Percentiles rank a stretch among this genome's conserved stretches.
Conservation (phyloP, 331 rosid species). For the Spiraea crenata region DNA sequence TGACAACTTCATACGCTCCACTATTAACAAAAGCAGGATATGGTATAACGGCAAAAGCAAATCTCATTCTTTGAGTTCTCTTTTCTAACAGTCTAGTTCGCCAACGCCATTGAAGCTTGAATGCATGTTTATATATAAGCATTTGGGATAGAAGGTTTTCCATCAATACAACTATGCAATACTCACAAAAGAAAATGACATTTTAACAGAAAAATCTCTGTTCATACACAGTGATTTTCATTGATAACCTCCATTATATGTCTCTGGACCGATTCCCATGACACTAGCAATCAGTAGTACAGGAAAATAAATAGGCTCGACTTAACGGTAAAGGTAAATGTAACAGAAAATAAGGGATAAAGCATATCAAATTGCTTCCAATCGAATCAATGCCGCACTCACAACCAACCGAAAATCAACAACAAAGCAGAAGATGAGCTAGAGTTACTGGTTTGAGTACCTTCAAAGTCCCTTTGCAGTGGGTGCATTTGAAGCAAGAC, state of each 20-base stretch:
- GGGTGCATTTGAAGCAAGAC: conserved; percentile 92
- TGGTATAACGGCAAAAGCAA: conserved; percentile 3
- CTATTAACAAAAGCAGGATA: conserved; percentile 16
- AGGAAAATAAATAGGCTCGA: not conserved
- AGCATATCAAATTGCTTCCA: not conserved
- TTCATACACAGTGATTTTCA: not conserved
- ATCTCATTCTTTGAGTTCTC: not conserved
- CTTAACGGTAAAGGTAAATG: not conserved
- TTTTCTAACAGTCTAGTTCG: not conserved
- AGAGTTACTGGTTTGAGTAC: conserved; percentile 22
- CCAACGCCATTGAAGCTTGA: not conserved
- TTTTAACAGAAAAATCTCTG: not conserved
- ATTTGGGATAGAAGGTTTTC: not conserved
- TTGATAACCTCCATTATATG: not conserved
- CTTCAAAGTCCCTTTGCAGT: conserved; percentile 96
- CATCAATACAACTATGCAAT: not conserved
- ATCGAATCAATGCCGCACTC: not conserved
- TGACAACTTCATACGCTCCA: conserved; percentile 14
- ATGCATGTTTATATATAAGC: not conserved
- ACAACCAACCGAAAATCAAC: not conserved
- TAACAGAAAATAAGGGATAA: not conserved
- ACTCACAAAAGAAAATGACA: not conserved
- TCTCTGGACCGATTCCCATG: not conserved
- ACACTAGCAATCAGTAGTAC: not conserved
- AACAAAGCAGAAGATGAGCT: conserved; percentile 7